Percentiles rank a stretch among this genome's conserved stretches.
Conservation (phyloP, 2,329 filamentous ascomycete genomes). For the Aureobasidium musti region DNA sequence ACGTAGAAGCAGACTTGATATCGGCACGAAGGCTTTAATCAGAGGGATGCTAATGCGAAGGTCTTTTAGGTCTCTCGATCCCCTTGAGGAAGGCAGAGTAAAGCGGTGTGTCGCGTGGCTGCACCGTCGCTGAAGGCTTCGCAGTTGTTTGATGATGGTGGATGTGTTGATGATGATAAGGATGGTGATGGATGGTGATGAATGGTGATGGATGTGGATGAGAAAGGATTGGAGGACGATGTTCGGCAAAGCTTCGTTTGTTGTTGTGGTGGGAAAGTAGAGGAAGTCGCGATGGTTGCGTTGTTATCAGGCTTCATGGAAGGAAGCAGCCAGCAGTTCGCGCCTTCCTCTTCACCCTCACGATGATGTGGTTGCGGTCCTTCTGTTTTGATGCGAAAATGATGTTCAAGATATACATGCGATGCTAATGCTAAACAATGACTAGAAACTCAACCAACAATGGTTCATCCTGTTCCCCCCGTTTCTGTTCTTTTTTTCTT, state of each 20-base stretch:
- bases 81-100: background rate
- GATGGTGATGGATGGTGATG: background rate
- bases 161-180: background rate
- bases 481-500: background rate
- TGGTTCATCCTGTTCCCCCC: background rate
- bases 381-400: rapidly evolving
- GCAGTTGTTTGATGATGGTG: background rate
- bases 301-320: background rate
- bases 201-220: background rate
- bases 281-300: background rate
- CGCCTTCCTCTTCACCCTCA: background rate
- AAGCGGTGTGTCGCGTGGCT: background rate
- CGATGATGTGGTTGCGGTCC: background rate
- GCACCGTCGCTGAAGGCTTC: background rate
- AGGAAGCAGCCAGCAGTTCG: background rate
- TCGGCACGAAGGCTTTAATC: background rate
- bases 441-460: background rate
- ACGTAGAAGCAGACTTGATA: background rate
- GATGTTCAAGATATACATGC: background rate
- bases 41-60: background rate
- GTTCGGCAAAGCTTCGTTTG: background rate
- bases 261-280: background rate
- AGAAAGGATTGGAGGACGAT: background rate
- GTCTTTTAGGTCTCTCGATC: background rate
- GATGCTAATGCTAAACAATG: background rate